These are phyloP conservation scores for Crithidia bombi DNA, from an alignment of 208 protist species.

Conservation along the genomic window DNA sequence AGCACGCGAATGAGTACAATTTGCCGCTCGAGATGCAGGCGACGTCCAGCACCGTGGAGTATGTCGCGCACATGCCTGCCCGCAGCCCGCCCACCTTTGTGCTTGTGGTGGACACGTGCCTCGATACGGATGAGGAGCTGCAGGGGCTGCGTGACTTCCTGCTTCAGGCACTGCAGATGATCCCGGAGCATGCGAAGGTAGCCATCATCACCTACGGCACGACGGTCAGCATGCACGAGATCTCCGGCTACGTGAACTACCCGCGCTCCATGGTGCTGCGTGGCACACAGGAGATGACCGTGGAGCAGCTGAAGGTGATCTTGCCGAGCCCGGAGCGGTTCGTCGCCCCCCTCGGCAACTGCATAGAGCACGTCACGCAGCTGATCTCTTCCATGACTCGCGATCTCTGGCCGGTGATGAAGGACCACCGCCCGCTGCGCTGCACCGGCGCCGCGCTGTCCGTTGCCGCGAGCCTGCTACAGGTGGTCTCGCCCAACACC, in stretches of 20 bases:
- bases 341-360: constrained; percentile 77
- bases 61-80: constrained; percentile 62
- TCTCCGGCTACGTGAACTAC: constrained; percentile 67
- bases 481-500: constrained; percentile 87
- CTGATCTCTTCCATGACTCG: constrained; percentile 95
- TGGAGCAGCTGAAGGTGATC: constrained; percentile 55
- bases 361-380: constrained; percentile 66
- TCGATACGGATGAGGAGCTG: constrained; percentile 94
- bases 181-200: constrained; percentile 94
- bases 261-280: constrained; percentile 86
- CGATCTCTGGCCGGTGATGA: constrained; percentile 96
- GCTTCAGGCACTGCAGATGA: constrained; percentile 84
- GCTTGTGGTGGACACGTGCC: constrained; percentile 98
- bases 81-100: constrained; percentile 84
- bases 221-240: constrained; percentile 92
- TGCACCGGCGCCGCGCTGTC: constrained; percentile 97
- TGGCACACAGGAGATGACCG: constrained; percentile 77
- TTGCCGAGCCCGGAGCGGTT: constrained; percentile 61
- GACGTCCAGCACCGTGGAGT: constrained; percentile 93
- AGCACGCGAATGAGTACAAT: constrained; percentile 88
- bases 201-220: constrained; percentile 98
- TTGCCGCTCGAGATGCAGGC: constrained; percentile 36
- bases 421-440: constrained; percentile 92
- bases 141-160: constrained; percentile 94
- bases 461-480: constrained; percentile 94